Evolutionary conservation across 306 rosid species (phyloP).

Genomic region (Quillaja saponaria): DNA sequence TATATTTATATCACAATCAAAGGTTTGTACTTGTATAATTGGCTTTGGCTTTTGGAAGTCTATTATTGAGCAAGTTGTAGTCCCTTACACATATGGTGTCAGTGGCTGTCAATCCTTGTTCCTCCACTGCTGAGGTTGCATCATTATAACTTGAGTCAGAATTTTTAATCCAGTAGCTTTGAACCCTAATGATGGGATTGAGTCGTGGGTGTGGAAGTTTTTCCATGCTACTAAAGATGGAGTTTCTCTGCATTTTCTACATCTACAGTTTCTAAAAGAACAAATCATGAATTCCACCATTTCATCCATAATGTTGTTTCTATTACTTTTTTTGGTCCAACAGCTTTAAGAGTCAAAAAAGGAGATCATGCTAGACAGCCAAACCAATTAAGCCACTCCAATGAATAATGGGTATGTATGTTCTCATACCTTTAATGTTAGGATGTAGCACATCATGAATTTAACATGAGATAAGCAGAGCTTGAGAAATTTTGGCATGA

Average conservation of each 20-base stretch:
- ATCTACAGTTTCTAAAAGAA: no score
- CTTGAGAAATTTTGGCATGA: background rate
- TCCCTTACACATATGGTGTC: no score
- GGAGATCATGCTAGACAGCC: conserved; percentile 5
- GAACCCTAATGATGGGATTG: background rate
- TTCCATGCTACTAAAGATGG: background rate
- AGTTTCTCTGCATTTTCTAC: background rate
- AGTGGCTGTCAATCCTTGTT: no score
- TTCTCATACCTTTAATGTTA: no score
- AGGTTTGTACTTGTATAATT: no score
- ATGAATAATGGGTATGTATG: conserved; percentile 1
- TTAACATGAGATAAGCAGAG: no score
- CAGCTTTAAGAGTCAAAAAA: no score
- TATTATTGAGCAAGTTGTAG: background rate
- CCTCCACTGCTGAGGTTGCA: no score
- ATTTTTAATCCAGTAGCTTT: background rate
- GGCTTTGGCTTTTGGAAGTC: no score
- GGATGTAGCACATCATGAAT: no score
- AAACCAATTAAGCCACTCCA: background rate
- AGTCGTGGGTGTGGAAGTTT: background rate
- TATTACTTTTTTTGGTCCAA: background rate
- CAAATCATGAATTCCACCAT: no score
- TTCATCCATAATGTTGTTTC: background rate
- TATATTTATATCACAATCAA: no score
- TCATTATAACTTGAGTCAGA: background rate